phyloP scores from a whole-genome alignment of 192 early-diverging fungal genomes.

The Backusella tarrabulga region DNA sequence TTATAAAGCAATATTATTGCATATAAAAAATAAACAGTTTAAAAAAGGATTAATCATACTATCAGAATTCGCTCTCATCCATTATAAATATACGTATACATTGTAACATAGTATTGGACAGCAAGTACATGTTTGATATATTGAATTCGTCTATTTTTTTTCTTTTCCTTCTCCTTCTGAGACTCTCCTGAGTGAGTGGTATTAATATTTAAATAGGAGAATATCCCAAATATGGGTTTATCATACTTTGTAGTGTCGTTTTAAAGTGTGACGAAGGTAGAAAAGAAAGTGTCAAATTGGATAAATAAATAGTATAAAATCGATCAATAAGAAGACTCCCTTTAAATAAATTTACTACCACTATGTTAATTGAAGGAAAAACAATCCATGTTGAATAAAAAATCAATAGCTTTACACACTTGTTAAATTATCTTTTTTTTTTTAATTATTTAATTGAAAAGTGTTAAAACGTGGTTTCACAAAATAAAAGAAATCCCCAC shows the following conservation, averaged over 20 bases:
- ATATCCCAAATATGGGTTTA: too few relatives aligned
- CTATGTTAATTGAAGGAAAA: background rate
- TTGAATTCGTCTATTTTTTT: too few relatives aligned
- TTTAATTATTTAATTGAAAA: background rate
- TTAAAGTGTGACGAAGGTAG: background rate
- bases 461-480: background rate
- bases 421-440: background rate
- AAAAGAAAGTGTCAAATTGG: background rate
- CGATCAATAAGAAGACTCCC: background rate
- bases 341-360: background rate
- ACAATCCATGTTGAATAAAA: background rate
- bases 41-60: too few relatives aligned
- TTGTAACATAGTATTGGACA: too few relatives aligned
- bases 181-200: too few relatives aligned
- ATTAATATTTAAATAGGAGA: too few relatives aligned
- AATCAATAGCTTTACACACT: background rate
- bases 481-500: background rate
- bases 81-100: too few relatives aligned
- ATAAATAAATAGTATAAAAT: background rate
- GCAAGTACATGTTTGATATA: too few relatives aligned
- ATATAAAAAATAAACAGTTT: too few relatives aligned
- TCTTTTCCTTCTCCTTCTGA: too few relatives aligned
- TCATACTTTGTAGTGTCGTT: background rate
- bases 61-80: too few relatives aligned
- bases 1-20: too few relatives aligned